A percentile compares a stretch with the other conserved stretches of the same genome.
phyloP scores from a whole-genome alignment of 129 eudicot species.

The Mikania micrantha region DNA sequence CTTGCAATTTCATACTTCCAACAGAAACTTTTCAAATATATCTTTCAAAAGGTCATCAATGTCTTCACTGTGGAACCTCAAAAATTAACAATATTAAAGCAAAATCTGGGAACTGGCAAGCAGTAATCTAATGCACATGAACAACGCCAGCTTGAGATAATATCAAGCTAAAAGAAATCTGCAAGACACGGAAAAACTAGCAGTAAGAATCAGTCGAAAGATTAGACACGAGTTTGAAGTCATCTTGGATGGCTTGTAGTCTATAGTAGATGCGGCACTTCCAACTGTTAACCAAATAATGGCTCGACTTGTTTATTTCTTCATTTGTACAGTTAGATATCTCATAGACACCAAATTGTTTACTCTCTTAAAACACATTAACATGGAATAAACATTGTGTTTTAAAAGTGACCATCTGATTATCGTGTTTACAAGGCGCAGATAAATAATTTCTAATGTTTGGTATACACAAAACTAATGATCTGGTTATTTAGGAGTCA shows the following conservation, averaged over 20 bases:
- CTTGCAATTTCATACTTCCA: conserved; percentile 10
- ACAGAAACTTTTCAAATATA: not conserved
- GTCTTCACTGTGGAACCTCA: conserved; percentile 11
- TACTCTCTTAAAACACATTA: not conserved
- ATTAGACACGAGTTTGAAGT: not conserved
- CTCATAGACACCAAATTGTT: not conserved
- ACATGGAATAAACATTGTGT: not conserved
- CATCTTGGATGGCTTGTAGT: not conserved
- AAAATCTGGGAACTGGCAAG: not conserved
- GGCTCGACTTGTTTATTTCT: too few relatives aligned
- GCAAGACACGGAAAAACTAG: not conserved
- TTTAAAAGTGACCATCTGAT: not conserved
- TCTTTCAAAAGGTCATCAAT: not conserved
- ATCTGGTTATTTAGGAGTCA: not conserved
- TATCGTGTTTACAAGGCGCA: not conserved
- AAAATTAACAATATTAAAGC: not conserved
- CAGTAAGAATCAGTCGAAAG: not conserved
- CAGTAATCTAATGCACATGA: conserved; percentile 6
- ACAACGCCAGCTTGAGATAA: not conserved
- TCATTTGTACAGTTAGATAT: too few relatives aligned
- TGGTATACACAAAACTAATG: not conserved
- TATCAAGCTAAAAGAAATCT: conserved; percentile 10
- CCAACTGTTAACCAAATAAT: not conserved
- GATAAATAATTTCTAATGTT: not conserved
- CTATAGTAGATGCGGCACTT: not conserved